These are phyloP conservation scores for Pythium vanterpoolii DNA, from an alignment of 352 stramenopile species.

Conservation along the genomic window DNA sequence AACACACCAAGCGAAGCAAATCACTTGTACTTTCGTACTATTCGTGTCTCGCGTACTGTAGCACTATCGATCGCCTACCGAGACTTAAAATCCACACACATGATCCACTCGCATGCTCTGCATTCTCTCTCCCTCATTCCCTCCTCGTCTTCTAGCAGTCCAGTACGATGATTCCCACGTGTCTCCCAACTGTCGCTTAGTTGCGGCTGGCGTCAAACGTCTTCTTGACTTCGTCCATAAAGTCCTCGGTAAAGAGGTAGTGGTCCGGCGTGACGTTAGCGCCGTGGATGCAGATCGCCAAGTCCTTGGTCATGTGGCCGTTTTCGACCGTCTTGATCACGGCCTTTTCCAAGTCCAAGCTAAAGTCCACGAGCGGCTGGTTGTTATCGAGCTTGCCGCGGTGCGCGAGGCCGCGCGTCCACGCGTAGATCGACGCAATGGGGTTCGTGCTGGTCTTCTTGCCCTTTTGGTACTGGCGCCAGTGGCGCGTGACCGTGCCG, in stretches of 20 bases:
- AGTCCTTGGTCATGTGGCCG: conserved; percentile 87
- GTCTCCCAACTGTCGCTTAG: background rate
- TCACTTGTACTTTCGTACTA: no score
- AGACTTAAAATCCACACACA: background rate
- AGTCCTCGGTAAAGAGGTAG: conserved; percentile 36
- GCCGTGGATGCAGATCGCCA: conserved; percentile 79
- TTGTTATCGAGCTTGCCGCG: conserved; percentile 86
- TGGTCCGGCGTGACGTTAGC: conserved; percentile 69
- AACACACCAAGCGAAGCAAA: no score
- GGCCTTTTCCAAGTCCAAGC: conserved; percentile 63
- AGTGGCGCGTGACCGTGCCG: conserved; percentile 89
- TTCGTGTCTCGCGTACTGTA: no score
- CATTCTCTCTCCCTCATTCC: background rate
- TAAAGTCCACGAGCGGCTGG: conserved; percentile 66
- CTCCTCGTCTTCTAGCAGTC: background rate
- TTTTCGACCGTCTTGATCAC: conserved; percentile 83
- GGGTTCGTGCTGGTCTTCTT: conserved; percentile 88
- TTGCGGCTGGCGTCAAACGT: conserved; percentile 42
- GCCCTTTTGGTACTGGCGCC: conserved; percentile 85
- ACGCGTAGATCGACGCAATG: conserved; percentile 88
- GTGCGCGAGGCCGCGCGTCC: conserved; percentile 80
- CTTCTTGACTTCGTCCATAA: conserved; percentile 30
- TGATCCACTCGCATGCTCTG: background rate
- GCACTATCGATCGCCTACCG: background rate
- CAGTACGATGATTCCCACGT: background rate